Percentiles rank a stretch among this genome's conserved stretches.
Evolutionary conservation across 169 alveolate genomes (phyloP).

Genomic region (Plasmodium fragile): DNA sequence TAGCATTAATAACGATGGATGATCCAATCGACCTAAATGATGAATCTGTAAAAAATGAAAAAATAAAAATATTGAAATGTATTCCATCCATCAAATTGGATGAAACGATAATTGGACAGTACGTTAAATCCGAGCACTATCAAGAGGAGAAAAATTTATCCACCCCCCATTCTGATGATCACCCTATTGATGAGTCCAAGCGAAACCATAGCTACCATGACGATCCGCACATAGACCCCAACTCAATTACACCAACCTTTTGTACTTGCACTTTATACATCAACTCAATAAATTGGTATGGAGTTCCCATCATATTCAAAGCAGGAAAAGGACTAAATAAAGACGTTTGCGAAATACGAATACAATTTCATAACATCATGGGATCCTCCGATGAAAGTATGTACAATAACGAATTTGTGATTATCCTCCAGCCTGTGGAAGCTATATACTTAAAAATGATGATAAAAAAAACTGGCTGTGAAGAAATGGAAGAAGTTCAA

Average conservation of each 20-base stretch:
- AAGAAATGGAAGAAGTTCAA: constrained; percentile 81
- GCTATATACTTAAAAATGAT: constrained; percentile 80
- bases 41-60: constrained; percentile 81
- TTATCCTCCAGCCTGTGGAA: constrained; percentile 83
- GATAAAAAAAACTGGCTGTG: constrained; percentile 81
- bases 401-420: constrained; percentile 78
- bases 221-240: constrained; percentile 79
- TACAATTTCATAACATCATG: constrained; percentile 79
- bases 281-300: constrained; percentile 80
- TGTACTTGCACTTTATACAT: constrained; percentile 80
- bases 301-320: constrained; percentile 82
- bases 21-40: constrained; percentile 79
- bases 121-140: constrained; percentile 76
- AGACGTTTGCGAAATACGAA: constrained; percentile 79
- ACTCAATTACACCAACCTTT: constrained; percentile 82
- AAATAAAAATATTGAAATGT: constrained; percentile 80
- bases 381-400: constrained; percentile 78
- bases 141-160: constrained; percentile 2
- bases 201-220: constrained; percentile 65
- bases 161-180: background rate
- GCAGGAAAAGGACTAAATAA: constrained; percentile 83
- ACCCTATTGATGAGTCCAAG: constrained; percentile 31
- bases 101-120: constrained; percentile 83
- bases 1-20: constrained; percentile 82
- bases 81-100: constrained; percentile 79